Evolutionary conservation across 1,139 yeast genomes (phyloP).

Genomic region (Scheffersomyces lignicola): DNA sequence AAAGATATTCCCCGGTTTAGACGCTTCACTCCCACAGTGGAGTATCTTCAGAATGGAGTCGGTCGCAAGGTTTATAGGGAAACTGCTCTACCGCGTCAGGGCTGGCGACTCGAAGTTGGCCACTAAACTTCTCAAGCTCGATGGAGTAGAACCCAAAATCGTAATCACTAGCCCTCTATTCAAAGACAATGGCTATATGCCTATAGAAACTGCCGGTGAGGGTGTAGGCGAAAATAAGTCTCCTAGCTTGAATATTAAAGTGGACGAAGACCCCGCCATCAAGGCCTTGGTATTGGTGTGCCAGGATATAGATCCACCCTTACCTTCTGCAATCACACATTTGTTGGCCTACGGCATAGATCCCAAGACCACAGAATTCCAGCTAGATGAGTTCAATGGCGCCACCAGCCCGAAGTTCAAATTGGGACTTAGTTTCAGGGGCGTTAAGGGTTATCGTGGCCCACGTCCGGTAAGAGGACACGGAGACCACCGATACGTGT

Average conservation of each 20-base stretch:
- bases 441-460: slow-evolving; percentile 15
- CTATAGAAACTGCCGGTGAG: slow-evolving; percentile 6
- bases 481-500: slow-evolving; percentile 10
- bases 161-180: slow-evolving; percentile 7
- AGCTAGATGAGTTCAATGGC: slow-evolving; percentile 6
- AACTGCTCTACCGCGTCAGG: slow-evolving; percentile 4
- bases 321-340: slow-evolving; percentile 9
- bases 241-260: slow-evolving; percentile 6
- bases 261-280: slow-evolving; percentile 2
- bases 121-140: slow-evolving; percentile 2
- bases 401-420: slow-evolving; percentile 42
- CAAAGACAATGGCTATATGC: slow-evolving; percentile 7
- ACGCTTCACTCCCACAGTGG: no score
- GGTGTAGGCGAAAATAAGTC: slow-evolving; percentile 9
- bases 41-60: slow-evolving; percentile 3
- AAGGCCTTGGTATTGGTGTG: slow-evolving; percentile 8
- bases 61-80: slow-evolving; percentile 3
- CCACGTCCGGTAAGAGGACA: slow-evolving; percentile 11
- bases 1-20: no score
- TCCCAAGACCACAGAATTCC: slow-evolving; percentile 3
- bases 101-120: slow-evolving; percentile 8
- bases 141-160: slow-evolving; percentile 1
- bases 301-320: slow-evolving; percentile 11
- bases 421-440: slow-evolving; percentile 7
- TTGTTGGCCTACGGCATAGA: slow-evolving; percentile 8